Conservation (phyloP, 305 asterid species). For the Vinca major region DNA sequence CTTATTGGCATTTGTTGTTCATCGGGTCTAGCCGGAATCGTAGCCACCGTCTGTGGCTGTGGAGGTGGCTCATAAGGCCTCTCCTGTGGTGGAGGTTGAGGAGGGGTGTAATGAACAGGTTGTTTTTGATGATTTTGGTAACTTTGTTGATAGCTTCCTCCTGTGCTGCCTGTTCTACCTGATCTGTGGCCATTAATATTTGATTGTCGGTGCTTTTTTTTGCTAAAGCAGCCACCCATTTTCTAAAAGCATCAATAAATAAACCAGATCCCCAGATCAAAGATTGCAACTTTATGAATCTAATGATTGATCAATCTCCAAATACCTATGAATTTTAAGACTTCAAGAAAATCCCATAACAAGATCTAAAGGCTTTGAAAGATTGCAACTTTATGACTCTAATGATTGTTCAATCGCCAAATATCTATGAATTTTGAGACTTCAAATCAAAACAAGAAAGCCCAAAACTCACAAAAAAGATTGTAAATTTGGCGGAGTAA, state of each 20-base stretch:
- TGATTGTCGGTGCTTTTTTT: slow-evolving; percentile 24
- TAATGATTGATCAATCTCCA: slow-evolving; percentile 10
- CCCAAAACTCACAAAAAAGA: neutral
- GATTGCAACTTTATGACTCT: slow-evolving; percentile 16
- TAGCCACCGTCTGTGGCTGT: slow-evolving; percentile 18
- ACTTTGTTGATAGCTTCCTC: slow-evolving; percentile 18
- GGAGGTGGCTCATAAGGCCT: slow-evolving; percentile 10
- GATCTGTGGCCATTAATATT: slow-evolving; percentile 40
- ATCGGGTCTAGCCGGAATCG: slow-evolving; percentile 24
- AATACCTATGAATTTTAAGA: neutral
- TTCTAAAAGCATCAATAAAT: neutral
- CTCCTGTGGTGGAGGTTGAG: slow-evolving; percentile 21
- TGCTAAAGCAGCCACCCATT: slow-evolving; percentile 80
- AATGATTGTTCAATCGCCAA: slow-evolving; percentile 9
- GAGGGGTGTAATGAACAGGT: slow-evolving; percentile 17
- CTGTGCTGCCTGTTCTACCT: slow-evolving; percentile 19
- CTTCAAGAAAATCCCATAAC: neutral
- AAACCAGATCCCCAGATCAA: slow-evolving; percentile 16
- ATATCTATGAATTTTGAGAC: too few relatives aligned
- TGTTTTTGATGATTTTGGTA: slow-evolving; percentile 37
- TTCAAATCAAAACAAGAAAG: neutral
- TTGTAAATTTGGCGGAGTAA: neutral
- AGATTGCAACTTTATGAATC: slow-evolving; percentile 16
- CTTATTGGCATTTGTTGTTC: slow-evolving; percentile 10
- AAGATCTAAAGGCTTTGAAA: neutral